Evolutionary conservation across 371 early-diverging fungal species (phyloP).

Genomic region (Saksenaea vasiformis): DNA sequence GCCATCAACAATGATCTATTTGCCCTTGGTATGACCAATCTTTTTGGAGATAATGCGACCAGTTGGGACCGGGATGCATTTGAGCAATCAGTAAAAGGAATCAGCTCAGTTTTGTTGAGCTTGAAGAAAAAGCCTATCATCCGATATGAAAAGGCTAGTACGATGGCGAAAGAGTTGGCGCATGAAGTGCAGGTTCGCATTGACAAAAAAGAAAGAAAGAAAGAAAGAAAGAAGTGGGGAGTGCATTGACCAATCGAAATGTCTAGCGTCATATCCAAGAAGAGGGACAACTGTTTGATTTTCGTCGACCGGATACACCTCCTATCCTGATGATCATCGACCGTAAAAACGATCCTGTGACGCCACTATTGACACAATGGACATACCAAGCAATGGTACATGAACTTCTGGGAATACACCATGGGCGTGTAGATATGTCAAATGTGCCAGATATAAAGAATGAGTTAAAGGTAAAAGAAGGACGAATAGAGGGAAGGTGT

Average conservation of each 20-base stretch:
- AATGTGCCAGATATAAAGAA: slow-evolving; percentile 77
- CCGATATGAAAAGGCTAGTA: slow-evolving; percentile 80
- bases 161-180: slow-evolving; percentile 82
- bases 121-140: slow-evolving; percentile 91
- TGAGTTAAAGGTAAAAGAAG: slow-evolving; percentile 72
- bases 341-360: slow-evolving; percentile 95
- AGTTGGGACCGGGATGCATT: slow-evolving; percentile 81
- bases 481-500: not conserved
- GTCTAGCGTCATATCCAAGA: slow-evolving; percentile 72
- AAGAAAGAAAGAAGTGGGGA: not conserved
- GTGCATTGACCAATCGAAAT: not conserved
- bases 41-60: slow-evolving; percentile 70
- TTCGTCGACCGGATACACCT: slow-evolving; percentile 77
- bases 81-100: slow-evolving; percentile 75
- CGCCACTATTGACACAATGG: slow-evolving; percentile 97
- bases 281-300: slow-evolving; percentile 85
- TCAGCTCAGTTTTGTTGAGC: slow-evolving; percentile 77
- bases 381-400: slow-evolving; percentile 99
- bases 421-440: slow-evolving; percentile 92
- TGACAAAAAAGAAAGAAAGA: not conserved
- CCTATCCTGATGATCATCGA: slow-evolving; percentile 93
- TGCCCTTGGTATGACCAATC: slow-evolving; percentile 74
- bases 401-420: slow-evolving; percentile 92
- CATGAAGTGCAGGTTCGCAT: slow-evolving; percentile 71
- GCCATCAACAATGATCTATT: slow-evolving; percentile 85